Base-by-base conservation (phyloP, 1,139 yeast genomes). In the Kurtzmaniella quercitrusa region DNA sequence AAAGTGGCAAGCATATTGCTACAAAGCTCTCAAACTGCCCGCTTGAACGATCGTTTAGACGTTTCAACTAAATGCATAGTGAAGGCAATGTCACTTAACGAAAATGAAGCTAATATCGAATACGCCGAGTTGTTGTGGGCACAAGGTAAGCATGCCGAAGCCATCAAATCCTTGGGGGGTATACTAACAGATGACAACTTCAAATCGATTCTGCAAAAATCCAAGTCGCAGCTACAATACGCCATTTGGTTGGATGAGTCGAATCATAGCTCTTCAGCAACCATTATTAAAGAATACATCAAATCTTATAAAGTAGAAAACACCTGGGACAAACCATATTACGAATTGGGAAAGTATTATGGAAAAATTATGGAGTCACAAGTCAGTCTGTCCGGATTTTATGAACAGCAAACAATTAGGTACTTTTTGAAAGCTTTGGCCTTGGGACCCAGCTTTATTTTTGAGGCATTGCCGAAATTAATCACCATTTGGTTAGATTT, bases 401-500 rank as follows among this genome's bases (percentile, higher is more conserved):
- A 81, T 50, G 93, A 88, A 52, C 74, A 69, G 21, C 76, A 76
- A 32, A 81, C 89, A 21, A 80, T 89, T 6, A 63, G 77, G 6
- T 74, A 78, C 43, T 88, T 87, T 52, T 64, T 85, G 33, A 71
- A 78, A 26, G 84, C 96, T 0, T 74, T 91, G 40, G 78, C 79
- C 14, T 74, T 76, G 44, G 94, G 95, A 0, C 74, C 82, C 6
- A 76, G 78, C 38, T 85, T 80, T 56, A 75, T 88, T 3, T 83
- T 83, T 55, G 98, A 94, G 61, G 87, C 95, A 0, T 65, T 94
- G 18, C 98, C 98, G 0, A 89, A 89, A 56, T 77, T 89, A 20
- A 75, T 93, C 5, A 91, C 97, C 0, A 75, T 89, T 16, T 94
- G 98, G 98, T 68, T 94, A 16, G 97, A 93, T 54, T 87, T 84